phyloP scores from a whole-genome alignment of 2,329 filamentous ascomycete genomes.

The Beauveria scarabaeidicola region DNA sequence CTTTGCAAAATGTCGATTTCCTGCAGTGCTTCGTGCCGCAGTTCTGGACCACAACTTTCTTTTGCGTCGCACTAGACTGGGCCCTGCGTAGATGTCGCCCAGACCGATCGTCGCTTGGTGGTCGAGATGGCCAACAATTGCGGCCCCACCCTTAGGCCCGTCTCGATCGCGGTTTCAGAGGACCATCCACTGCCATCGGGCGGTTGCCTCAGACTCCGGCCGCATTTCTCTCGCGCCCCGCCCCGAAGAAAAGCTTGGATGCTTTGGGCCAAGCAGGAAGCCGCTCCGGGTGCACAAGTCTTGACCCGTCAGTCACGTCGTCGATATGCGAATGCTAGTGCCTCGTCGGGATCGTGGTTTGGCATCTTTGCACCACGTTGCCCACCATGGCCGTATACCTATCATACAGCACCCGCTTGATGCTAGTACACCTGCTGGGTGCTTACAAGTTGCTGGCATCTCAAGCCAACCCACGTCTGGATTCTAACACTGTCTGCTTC shows the following conservation, averaged over 20 bases:
- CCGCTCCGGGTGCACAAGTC: neutral
- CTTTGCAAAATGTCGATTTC: constrained; percentile 1
- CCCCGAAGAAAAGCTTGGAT: neutral
- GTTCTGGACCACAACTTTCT: neutral
- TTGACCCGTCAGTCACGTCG: neutral
- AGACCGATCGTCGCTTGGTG: constrained; percentile 3
- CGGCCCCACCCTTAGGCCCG: neutral
- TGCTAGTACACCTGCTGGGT: neutral
- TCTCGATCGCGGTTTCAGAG: constrained; percentile 7
- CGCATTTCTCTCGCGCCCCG: neutral
- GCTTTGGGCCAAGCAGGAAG: neutral
- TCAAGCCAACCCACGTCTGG: neutral
- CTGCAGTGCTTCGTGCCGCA: too few relatives aligned
- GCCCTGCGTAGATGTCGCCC: neutral
- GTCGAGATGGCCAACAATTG: neutral
- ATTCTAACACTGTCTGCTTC: neutral
- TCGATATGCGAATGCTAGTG: neutral
- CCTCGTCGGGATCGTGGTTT: neutral
- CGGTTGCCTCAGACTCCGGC: neutral
- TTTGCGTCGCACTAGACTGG: neutral
- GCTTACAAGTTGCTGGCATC: neutral
- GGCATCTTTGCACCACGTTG: neutral
- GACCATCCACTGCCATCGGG: neutral
- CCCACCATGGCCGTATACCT: neutral
- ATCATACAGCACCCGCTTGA: neutral